Evolutionary conservation across 495 filamentous ascomycete genomes (phyloP).

Genomic region (Parmelia sp.): DNA sequence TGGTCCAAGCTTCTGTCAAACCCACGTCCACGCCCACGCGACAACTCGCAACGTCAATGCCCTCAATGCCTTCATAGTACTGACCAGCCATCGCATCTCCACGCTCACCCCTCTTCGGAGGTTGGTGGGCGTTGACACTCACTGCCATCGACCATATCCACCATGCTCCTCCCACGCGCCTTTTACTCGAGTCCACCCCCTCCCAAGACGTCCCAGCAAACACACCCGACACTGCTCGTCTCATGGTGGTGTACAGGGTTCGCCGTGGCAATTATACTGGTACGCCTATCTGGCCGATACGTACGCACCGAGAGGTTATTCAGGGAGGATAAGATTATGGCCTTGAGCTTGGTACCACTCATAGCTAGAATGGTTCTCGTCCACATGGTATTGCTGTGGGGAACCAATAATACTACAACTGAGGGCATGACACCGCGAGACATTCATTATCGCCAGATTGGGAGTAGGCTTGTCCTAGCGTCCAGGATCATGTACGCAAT

Average conservation of each 20-base stretch:
- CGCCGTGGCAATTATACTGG: constrained; percentile 70
- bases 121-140: constrained; percentile 54
- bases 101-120: constrained; percentile 54
- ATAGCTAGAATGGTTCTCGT: constrained; percentile 76
- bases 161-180: constrained; percentile 27
- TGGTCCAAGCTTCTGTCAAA: constrained; percentile 18
- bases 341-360: constrained; percentile 71
- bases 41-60: neutral
- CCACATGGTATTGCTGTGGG: constrained; percentile 74
- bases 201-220: constrained; percentile 43
- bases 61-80: constrained; percentile 3
- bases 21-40: constrained; percentile 4
- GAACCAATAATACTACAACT: constrained; percentile 72
- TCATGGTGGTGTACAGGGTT: constrained; percentile 92
- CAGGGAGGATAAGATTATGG: constrained; percentile 79
- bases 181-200: constrained; percentile 56
- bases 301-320: constrained; percentile 76
- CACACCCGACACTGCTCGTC: constrained; percentile 77
- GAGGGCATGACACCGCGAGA: constrained; percentile 37
- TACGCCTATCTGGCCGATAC: constrained; percentile 71
- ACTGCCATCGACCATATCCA: constrained; percentile 10
- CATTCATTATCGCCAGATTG: constrained; percentile 41
- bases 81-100: neutral
- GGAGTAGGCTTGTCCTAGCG: constrained; percentile 48
- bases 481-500: constrained; percentile 51